Percentiles rank a stretch among this genome's conserved stretches.
Conservation (phyloP, 2,329 filamentous ascomycete genomes). For the Onygena corvina region DNA sequence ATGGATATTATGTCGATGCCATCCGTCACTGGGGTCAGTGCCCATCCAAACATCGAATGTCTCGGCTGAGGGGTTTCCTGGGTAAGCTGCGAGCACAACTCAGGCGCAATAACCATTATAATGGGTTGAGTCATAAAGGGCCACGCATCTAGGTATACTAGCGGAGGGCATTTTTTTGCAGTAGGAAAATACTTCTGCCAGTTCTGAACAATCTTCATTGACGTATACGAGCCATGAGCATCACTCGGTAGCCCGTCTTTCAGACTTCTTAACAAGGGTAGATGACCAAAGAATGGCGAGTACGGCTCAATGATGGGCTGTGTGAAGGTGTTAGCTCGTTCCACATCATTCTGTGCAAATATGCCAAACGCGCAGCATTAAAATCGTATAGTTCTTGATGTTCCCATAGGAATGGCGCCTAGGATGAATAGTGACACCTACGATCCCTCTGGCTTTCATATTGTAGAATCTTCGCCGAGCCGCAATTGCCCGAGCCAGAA, state of each 20-base stretch:
- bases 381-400: not conserved
- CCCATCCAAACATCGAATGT: conserved; percentile 9
- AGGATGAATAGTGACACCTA: not conserved
- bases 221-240: conserved; percentile 1
- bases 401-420: not conserved
- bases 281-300: not conserved
- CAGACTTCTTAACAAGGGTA: not conserved
- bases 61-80: conserved; percentile 9
- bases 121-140: conserved; percentile 8
- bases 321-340: not conserved
- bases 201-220: not conserved
- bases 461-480: conserved; percentile 8
- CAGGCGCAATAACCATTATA: conserved; percentile 8
- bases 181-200: conserved; percentile 1
- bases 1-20: conserved; percentile 9
- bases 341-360: not conserved
- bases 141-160: conserved; percentile 8
- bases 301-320: conserved; percentile 4
- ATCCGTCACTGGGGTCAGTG: conserved; percentile 7
- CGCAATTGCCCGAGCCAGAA: not conserved
- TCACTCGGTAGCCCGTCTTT: not conserved
- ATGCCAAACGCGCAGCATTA: not conserved
- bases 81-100: conserved; percentile 8
- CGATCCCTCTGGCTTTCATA: conserved; percentile 7
- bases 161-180: conserved; percentile 4